Base-by-base conservation (phyloP, 495 filamentous ascomycete species). In the Lepraria neglecta region DNA sequence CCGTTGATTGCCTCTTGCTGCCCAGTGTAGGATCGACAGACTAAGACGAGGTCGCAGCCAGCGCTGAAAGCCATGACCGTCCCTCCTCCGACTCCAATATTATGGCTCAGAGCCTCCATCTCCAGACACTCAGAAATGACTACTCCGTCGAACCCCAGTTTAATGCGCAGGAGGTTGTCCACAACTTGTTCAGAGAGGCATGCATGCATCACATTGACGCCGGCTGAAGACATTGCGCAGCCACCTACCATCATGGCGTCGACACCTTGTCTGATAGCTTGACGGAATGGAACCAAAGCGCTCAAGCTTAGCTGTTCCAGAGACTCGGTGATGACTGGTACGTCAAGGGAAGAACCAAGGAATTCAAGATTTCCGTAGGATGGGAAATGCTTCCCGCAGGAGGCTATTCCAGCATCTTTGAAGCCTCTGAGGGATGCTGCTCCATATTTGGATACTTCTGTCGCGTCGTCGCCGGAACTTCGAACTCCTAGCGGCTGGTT, bases 121-220 rank as follows among this genome's bases (percentile, higher is more conserved):
- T 95, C 91, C n/a, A 95, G 77, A 60, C 91, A 96, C 67, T 96
- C 91, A 0, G 90, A 95, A 47, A 96, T 88, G n/a, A 90, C 90
- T 7, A 96, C 91, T 3, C 91, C 91, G 60, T 89, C 80, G 67
- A 96, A 96, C 9, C 88, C 85, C 48, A 96, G 79, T 63, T 95
- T 89, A 53, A 86, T 85, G 19, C 91, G 80, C 17, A 96, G 74
- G 17, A 95, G 75, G 43, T 90, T 89, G 62, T 95, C 88, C 24
- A 96, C 88, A 6, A 96, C 89, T 67, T 95, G 90, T 62, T 95
- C 89, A 12, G 88, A 92, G 9, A 96, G 78, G 68, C 91, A 96
- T 47, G 91, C 91, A 69, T 96, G 90, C 85, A 91, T 92, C 43
- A 91, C 87, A 64, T 92, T 91, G 76, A 94, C 87, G 35, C 88